Base-by-base conservation (phyloP, 192 early-diverging fungal species). In the Backusella sp. region DNA sequence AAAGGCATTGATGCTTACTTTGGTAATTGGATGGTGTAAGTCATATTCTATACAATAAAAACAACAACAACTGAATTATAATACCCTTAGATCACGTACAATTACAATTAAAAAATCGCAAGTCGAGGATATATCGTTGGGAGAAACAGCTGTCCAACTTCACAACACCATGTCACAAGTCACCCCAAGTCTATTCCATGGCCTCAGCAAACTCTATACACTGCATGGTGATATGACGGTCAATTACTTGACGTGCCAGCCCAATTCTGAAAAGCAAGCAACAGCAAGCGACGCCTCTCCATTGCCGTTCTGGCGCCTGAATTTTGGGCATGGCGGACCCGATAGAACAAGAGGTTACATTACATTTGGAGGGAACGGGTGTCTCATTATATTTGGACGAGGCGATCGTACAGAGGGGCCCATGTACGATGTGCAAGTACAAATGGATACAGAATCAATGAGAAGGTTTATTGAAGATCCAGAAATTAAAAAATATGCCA, bases 11-110 rank as follows among this genome's bases (percentile, higher is more conserved):
- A 79, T 70, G 21, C 46, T 52, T 79, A 79, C 17, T 79, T 79
- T 70, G 77, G 77, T 19, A 79, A 79, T 41, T 79, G 73, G 73
- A 79, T 79, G 71, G 46, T 79, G 77, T 73, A 74, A 74, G 72
- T 71, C 28, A 52, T 12, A 9, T 28, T 3, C 0, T 23, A 56
- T 46, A 74, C 6, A 62, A 62, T 62, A 65, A 15, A 15, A 37
- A 4, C 12, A n/a, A 0, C 12, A 6, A 6, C 23, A 39, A 39
- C 37, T 39, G 1, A 39, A 0, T 11, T 39, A 39, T 11, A 39
- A 12, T 39, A 39, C 0, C 11, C 5, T 41, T 41, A 79, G 77
- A 35, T 68, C 77, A 12, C 72, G 68, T 2, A 44, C 72, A 6
- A 36, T 79, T 21, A 41, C 66, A 1, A 70, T 44, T 9, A 74